phyloP scores from a whole-genome alignment of 352 stramenopile species.

The Elongisporangium prolatum region DNA sequence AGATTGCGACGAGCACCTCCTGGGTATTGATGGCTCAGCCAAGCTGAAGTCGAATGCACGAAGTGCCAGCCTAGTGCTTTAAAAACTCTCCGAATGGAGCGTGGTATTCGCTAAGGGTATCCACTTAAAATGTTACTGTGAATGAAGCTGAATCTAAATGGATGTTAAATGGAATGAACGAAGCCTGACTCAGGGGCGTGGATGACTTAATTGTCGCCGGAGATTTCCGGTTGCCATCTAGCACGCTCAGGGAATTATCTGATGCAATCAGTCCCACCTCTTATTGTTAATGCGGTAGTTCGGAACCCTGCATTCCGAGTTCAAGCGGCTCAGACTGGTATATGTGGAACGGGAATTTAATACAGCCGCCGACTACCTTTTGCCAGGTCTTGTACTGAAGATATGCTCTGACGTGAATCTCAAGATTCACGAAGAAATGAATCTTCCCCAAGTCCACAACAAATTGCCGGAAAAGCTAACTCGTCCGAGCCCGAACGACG shows the following conservation, averaged over 20 bases:
- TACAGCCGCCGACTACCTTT: neutral
- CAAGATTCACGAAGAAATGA: neutral
- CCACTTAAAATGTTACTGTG: constrained; percentile 2
- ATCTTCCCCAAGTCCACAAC: too few species aligned
- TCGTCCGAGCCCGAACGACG: too few species aligned
- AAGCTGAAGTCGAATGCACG: too few species aligned
- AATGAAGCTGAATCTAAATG: constrained; percentile 4
- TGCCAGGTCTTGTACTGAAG: neutral
- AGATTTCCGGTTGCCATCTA: constrained; percentile 1
- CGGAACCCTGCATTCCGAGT: neutral
- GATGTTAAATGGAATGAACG: neutral
- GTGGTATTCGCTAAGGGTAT: neutral
- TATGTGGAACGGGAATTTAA: constrained; percentile 1
- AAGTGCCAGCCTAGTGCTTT: neutral
- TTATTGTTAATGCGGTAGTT: neutral
- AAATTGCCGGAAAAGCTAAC: too few species aligned
- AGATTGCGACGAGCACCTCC: too few species aligned
- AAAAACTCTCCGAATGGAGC: neutral
- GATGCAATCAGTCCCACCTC: neutral
- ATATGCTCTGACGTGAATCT: neutral
- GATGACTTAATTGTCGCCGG: neutral
- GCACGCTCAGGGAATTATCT: constrained; percentile 1
- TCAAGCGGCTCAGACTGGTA: neutral
- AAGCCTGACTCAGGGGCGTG: neutral
- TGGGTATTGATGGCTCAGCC: too few species aligned